These are phyloP conservation scores for Erythrophleum ivorense DNA, from an alignment of 331 rosid species.

Conservation along the genomic window DNA sequence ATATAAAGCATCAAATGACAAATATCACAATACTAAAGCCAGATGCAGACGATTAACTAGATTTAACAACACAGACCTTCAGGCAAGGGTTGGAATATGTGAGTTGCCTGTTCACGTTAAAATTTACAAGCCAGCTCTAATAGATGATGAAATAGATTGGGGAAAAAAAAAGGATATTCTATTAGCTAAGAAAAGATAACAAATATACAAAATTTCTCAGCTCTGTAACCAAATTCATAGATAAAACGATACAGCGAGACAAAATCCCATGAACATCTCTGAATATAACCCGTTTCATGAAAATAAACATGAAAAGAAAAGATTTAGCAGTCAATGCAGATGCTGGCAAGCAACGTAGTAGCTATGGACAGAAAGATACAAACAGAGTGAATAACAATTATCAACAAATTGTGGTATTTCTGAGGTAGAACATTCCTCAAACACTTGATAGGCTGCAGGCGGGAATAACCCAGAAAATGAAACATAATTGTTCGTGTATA, in stretches of 20 bases:
- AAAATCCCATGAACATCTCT: neutral
- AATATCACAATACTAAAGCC: too few species aligned
- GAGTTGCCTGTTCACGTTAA: neutral
- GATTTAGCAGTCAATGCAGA: neutral
- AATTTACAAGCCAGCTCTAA: neutral
- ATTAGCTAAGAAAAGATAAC: too few species aligned
- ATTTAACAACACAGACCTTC: too few species aligned
- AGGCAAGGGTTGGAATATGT: too few species aligned
- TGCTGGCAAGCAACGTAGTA: neutral
- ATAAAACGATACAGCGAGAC: neutral
- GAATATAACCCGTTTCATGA: neutral
- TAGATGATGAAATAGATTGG: neutral
- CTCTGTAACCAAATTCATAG: neutral
- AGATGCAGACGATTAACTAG: too few species aligned
- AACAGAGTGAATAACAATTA: neutral
- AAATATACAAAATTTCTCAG: neutral
- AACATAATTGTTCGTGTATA: neutral
- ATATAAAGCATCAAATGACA: too few species aligned
- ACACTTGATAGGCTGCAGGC: slow-evolving; percentile 25
- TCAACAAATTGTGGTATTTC: neutral
- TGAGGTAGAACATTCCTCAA: slow-evolving; percentile 43
- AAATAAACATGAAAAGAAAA: neutral
- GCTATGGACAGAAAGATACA: neutral
- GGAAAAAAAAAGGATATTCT: neutral
- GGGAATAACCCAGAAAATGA: neutral